Percentiles rank a stretch among this genome's conserved stretches.
phyloP scores from a whole-genome alignment of 1,284 basidiomycete species.

The Ganoderma meredithae region DNA sequence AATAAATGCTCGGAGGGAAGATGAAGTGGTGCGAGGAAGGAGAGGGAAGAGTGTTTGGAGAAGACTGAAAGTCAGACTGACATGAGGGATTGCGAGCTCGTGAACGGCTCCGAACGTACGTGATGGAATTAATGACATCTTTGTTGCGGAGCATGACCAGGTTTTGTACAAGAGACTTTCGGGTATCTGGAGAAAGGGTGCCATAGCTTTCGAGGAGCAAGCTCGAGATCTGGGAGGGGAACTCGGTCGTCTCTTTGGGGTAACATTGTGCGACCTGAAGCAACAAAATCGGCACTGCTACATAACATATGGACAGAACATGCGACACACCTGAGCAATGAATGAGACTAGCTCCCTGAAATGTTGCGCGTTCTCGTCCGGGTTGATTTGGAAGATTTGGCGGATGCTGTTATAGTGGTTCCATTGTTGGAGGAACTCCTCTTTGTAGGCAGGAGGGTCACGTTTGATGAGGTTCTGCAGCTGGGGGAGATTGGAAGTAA shows the following conservation, averaged over 20 bases:
- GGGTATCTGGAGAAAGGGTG: constrained; percentile 77
- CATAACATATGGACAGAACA: constrained; percentile 1
- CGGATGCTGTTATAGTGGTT: constrained; percentile 93
- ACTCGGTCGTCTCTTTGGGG: constrained; percentile 84
- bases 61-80: constrained; percentile 61
- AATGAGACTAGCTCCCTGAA: constrained; percentile 90
- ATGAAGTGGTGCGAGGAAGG: constrained; percentile 89
- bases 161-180: constrained; percentile 87
- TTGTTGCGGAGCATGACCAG: constrained; percentile 94
- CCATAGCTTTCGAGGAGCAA: constrained; percentile 82
- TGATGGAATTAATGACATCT: constrained; percentile 89
- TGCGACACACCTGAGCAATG: constrained; percentile 71
- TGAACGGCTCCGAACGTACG: constrained; percentile 61
- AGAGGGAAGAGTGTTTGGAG: constrained; percentile 93
- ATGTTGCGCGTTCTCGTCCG: constrained; percentile 81
- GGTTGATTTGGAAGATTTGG: constrained; percentile 83
- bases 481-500: constrained; percentile 78
- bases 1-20: constrained; percentile 84
- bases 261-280: constrained; percentile 87
- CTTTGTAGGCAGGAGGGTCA: constrained; percentile 90
- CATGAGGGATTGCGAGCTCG: neutral
- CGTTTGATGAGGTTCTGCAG: constrained; percentile 98
- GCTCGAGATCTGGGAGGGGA: constrained; percentile 80
- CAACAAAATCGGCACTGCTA: neutral
- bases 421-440: constrained; percentile 99